Evolutionary conservation across 2,329 filamentous ascomycete genomes (phyloP).

Genomic region (Nothophaeocryptopus gaeumannii): DNA sequence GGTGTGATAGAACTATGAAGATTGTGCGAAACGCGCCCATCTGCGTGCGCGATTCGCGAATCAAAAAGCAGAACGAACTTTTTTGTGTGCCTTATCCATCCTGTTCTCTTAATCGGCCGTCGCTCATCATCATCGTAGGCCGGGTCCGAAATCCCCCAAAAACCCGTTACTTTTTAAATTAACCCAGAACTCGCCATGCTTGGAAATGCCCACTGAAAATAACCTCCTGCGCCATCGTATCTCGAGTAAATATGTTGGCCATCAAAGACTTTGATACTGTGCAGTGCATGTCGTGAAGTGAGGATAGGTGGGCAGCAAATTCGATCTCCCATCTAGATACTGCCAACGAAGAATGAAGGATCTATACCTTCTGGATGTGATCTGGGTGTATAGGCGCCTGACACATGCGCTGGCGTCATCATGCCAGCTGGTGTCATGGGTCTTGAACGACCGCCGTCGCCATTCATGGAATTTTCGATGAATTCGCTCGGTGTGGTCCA

Average conservation of each 20-base stretch:
- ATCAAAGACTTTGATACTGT: background rate
- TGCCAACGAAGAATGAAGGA: slow-evolving; percentile 33
- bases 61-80: too few species aligned
- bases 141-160: background rate
- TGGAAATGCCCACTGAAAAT: slow-evolving; percentile 7
- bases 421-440: slow-evolving; percentile 30
- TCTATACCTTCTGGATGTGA: slow-evolving; percentile 33
- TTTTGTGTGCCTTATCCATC: too few species aligned
- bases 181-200: background rate
- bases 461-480: slow-evolving; percentile 20
- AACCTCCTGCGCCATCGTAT: background rate
- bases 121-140: too few species aligned
- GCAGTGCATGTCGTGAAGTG: background rate
- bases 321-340: slow-evolving; percentile 20
- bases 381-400: slow-evolving; percentile 33
- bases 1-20: too few species aligned
- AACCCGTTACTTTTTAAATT: background rate
- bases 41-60: too few species aligned
- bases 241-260: background rate
- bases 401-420: slow-evolving; percentile 26
- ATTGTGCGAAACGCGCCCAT: too few species aligned
- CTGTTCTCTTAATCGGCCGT: too few species aligned
- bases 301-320: background rate
- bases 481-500: slow-evolving; percentile 21
- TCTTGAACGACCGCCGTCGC: slow-evolving; percentile 17